Conservation (phyloP, 2,329 filamentous ascomycete species). For the Sarocladiaceae sp. region DNA sequence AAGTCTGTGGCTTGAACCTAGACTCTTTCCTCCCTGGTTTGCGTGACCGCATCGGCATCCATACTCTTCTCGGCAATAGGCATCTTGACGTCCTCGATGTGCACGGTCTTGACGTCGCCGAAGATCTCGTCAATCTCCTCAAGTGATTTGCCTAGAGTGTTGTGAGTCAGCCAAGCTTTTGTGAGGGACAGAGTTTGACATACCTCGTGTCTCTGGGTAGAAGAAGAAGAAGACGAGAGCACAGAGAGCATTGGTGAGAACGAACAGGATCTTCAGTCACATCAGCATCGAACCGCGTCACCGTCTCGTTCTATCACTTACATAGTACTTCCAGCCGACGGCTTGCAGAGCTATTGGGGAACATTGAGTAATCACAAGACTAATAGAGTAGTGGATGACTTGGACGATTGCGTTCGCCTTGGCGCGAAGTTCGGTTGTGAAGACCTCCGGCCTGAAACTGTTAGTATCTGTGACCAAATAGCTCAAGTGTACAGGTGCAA, state of each 20-base stretch:
- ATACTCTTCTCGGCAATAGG: slow-evolving; percentile 15
- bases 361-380: slow-evolving; percentile 33
- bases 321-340: slow-evolving; percentile 36
- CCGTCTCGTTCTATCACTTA: slow-evolving; percentile 12
- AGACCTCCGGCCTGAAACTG: slow-evolving; percentile 28
- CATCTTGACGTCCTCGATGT: slow-evolving; percentile 17
- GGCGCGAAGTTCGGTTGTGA: slow-evolving; percentile 32
- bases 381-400: slow-evolving; percentile 34
- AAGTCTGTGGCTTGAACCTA: too few relatives aligned
- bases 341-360: slow-evolving; percentile 31
- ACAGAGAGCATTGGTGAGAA: slow-evolving; percentile 31
- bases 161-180: too few relatives aligned
- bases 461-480: neutral
- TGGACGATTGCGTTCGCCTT: slow-evolving; percentile 35
- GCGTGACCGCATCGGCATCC: slow-evolving; percentile 9
- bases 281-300: neutral
- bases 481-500: neutral
- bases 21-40: slow-evolving; percentile 7
- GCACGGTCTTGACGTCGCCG: slow-evolving; percentile 26
- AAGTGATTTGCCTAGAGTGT: slow-evolving; percentile 27
- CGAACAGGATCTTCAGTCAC: slow-evolving; percentile 26
- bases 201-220: slow-evolving; percentile 32
- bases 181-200: neutral
- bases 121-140: slow-evolving; percentile 35
- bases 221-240: slow-evolving; percentile 26